Evolutionary conservation across 371 early-diverging fungal species (phyloP).

Genomic region (Mucor racemosus): DNA sequence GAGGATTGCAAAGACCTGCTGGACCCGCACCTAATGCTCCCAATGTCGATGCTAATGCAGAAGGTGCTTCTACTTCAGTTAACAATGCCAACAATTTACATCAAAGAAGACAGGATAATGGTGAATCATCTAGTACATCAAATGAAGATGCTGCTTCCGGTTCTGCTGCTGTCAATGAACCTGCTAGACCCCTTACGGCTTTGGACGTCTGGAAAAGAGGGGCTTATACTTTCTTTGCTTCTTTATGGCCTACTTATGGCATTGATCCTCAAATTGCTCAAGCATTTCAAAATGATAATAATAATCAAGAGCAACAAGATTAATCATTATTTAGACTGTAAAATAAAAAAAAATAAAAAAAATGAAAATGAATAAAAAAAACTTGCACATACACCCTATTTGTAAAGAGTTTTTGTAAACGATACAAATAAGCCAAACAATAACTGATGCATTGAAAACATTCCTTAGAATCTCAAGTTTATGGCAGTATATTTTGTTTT

Average conservation of each 20-base stretch:
- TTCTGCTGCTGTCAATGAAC: not conserved
- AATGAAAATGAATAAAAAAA: no score
- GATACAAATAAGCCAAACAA: no score
- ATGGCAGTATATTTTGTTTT: no score
- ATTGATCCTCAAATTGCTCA: constrained; percentile 47
- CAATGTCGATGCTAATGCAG: not conserved
- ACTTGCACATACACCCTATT: no score
- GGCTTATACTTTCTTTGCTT: constrained; percentile 44
- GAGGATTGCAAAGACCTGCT: not conserved
- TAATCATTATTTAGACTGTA: not conserved
- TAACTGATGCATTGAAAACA: no score
- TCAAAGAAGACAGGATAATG: not conserved
- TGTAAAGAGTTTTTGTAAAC: no score
- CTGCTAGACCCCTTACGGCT: constrained; percentile 18
- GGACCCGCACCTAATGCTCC: not conserved
- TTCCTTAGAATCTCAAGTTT: no score
- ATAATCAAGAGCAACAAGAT: not conserved
- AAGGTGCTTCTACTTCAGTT: constrained; percentile 5
- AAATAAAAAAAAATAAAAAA: no score
- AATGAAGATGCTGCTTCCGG: not conserved
- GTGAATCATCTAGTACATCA: not conserved
- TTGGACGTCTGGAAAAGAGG: constrained; percentile 39
- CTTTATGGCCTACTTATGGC: constrained; percentile 52
- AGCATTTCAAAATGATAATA: constrained; percentile 44
- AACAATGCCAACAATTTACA: not conserved